These are phyloP conservation scores for Aspergillus phoenicis DNA, from an alignment of 2,329 filamentous ascomycete species.

Conservation along the genomic window DNA sequence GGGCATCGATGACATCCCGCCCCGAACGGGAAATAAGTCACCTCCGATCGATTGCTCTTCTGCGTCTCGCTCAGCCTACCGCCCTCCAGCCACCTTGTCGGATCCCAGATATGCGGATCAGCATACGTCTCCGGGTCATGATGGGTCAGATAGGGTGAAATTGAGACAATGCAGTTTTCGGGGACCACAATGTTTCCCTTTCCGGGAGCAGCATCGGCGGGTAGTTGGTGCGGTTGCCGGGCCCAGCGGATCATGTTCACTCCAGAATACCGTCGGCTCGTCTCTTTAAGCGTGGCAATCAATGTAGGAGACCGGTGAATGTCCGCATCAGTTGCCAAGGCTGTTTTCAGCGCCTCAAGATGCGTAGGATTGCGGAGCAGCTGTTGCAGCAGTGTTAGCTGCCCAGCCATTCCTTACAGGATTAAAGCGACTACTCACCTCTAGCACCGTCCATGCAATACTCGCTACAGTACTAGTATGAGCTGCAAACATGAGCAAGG, in stretches of 20 bases:
- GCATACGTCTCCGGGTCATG: background rate
- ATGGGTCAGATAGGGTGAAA: background rate
- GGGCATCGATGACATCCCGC: too few species aligned
- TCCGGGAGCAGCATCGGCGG: too few species aligned
- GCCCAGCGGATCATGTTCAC: background rate
- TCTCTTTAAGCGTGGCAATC: background rate
- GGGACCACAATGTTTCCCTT: background rate
- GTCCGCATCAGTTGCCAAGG: background rate
- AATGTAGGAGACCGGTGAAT: background rate
- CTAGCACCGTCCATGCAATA: slow-evolving; percentile 6
- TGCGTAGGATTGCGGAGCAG: background rate
- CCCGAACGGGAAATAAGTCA: too few species aligned
- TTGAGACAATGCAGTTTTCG: background rate
- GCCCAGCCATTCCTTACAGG: too few species aligned
- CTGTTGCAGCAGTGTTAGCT: background rate
- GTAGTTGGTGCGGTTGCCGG: background rate
- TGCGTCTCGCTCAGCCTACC: too few species aligned
- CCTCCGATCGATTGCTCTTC: too few species aligned
- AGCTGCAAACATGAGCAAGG: slow-evolving; percentile 7
- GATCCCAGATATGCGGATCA: too few species aligned
- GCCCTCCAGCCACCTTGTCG: too few species aligned
- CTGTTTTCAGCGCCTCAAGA: background rate
- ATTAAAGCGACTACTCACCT: background rate
- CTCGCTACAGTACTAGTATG: slow-evolving; percentile 8
- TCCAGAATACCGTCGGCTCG: background rate